Percentiles rank a stretch among this genome's conserved stretches.
These are phyloP conservation scores for Emiliania huxleyi DNA, from an alignment of 78 protist species.

Conservation along the genomic window DNA sequence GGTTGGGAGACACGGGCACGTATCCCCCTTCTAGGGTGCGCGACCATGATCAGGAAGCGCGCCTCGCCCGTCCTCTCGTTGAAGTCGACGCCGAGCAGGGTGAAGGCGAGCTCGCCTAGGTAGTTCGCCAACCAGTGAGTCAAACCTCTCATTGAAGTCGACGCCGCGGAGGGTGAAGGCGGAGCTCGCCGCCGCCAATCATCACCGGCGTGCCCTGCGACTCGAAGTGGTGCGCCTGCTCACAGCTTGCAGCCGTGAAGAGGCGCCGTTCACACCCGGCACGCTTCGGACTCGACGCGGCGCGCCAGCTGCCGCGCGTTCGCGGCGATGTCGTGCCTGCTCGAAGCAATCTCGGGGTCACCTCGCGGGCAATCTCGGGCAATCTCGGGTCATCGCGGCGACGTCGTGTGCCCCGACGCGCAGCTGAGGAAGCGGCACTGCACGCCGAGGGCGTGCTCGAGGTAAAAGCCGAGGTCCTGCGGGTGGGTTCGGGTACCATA, in stretches of 20 bases:
- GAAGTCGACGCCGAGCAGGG: conserved; percentile 71
- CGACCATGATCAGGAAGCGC: conserved; percentile 78
- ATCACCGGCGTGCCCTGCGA: conserved; percentile 35
- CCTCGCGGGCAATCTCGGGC: too few species aligned
- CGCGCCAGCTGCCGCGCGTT: not conserved
- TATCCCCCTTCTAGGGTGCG: too few species aligned
- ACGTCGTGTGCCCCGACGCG: not conserved
- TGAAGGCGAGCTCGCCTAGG: conserved; percentile 78
- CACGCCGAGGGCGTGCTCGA: not conserved
- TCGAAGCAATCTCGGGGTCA: too few species aligned
- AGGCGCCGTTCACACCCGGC: too few species aligned
- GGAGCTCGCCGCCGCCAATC: not conserved
- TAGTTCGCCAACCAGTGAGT: too few species aligned
- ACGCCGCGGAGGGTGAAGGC: not conserved
- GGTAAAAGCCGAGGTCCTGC: not conserved
- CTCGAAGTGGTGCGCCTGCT: conserved; percentile 76
- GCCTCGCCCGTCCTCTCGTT: conserved; percentile 50
- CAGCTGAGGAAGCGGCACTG: not conserved
- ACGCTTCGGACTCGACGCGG: too few species aligned
- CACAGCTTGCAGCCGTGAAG: too few species aligned
- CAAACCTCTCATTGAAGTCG: not conserved
- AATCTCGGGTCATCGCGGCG: too few species aligned
- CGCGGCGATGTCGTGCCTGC: not conserved
- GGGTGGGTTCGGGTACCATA: not conserved
- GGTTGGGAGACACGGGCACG: too few species aligned